phyloP scores from a whole-genome alignment of 163 green algal genomes.

The Scenedesmus sp. region DNA sequence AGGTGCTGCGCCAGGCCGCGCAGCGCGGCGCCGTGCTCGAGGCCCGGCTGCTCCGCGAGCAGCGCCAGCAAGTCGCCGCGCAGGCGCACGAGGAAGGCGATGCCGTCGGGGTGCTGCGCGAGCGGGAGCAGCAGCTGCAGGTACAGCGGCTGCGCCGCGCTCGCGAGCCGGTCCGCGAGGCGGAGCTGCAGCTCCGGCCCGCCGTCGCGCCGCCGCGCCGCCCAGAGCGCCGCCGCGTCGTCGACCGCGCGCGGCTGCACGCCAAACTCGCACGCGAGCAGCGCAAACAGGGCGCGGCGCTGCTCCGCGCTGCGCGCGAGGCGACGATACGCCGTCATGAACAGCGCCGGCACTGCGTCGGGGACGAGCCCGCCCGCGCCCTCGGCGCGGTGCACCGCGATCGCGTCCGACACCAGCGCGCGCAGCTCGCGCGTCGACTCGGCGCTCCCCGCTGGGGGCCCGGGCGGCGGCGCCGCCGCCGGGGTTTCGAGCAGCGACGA shows the following conservation, averaged over 20 bases:
- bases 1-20: slow-evolving; percentile 28
- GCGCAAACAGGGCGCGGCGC: slow-evolving; percentile 11
- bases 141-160: slow-evolving; percentile 28
- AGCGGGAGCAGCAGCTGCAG: slow-evolving; percentile 36
- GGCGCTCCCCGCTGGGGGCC: no score
- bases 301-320: slow-evolving; percentile 4
- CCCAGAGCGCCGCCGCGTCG: slow-evolving; percentile 20
- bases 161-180: slow-evolving; percentile 9
- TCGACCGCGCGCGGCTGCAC: slow-evolving; percentile 27
- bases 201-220: neutral
- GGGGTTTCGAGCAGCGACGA: no score
- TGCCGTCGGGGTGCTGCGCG: slow-evolving; percentile 35
- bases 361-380: slow-evolving; percentile 23
- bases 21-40: slow-evolving; percentile 10
- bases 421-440: no score
- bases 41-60: slow-evolving; percentile 1
- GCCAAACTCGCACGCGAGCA: slow-evolving; percentile 34
- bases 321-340: slow-evolving; percentile 16
- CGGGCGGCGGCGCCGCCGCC: no score
- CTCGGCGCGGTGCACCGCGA: slow-evolving; percentile 17
- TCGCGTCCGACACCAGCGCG: slow-evolving; percentile 17
- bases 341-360: slow-evolving; percentile 6
- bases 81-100: slow-evolving; percentile 35
- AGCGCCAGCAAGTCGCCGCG: slow-evolving; percentile 31
- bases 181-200: slow-evolving; percentile 27